Conservation (phyloP, 2,329 filamentous ascomycete genomes). For the Elsinoe batatas region DNA sequence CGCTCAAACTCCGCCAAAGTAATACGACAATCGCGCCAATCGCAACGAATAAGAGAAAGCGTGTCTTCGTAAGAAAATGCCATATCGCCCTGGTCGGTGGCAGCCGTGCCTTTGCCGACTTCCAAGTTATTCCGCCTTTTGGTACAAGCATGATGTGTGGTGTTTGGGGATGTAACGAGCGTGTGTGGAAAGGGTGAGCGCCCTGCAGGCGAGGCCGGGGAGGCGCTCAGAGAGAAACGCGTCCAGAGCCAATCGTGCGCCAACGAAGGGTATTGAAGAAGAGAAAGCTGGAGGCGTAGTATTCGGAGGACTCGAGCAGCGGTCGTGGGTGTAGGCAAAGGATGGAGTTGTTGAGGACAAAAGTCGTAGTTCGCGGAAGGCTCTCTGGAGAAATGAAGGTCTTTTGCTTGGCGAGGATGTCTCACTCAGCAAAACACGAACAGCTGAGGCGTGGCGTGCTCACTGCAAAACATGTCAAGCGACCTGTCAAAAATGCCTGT, state of each 20-base stretch:
- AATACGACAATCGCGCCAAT: slow-evolving; percentile 62
- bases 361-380: slow-evolving; percentile 6
- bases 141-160: slow-evolving; percentile 64
- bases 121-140: slow-evolving; percentile 87
- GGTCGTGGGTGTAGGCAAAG: not conserved
- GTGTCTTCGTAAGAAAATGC: slow-evolving; percentile 60
- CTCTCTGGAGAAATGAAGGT: slow-evolving; percentile 10
- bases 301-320: not conserved
- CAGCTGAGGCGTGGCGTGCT: not conserved
- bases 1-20: slow-evolving; percentile 78
- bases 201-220: slow-evolving; percentile 7
- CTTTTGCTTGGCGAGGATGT: slow-evolving; percentile 1
- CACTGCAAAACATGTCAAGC: slow-evolving; percentile 4
- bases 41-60: slow-evolving; percentile 65
- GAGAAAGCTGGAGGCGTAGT: not conserved
- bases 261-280: not conserved
- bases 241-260: not conserved
- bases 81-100: slow-evolving; percentile 60
- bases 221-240: not conserved
- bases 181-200: slow-evolving; percentile 6
- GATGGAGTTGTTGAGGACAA: slow-evolving; percentile 10
- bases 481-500: not conserved
- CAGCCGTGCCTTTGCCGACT: slow-evolving; percentile 69
- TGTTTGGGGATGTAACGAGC: not conserved
- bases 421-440: slow-evolving; percentile 11